These are phyloP conservation scores for Setaria italica DNA, from an alignment of 202 grass and related monocot genomes.

Conservation along the genomic window DNA sequence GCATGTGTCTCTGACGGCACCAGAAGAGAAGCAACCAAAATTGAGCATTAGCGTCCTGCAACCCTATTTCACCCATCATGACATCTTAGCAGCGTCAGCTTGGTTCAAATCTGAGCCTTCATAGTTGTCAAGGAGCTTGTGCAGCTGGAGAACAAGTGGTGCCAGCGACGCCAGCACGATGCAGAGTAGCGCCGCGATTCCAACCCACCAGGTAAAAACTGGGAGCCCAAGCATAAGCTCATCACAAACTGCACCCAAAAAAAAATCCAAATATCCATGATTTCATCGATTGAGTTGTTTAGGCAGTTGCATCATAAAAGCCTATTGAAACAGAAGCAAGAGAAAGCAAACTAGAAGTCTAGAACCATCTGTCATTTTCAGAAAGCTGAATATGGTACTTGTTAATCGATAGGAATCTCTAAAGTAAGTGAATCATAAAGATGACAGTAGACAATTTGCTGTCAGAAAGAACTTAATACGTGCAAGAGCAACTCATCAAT, in stretches of 20 bases:
- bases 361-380: background rate
- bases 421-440: background rate
- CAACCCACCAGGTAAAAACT: constrained; percentile 75
- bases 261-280: constrained; percentile 26
- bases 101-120: constrained; percentile 28
- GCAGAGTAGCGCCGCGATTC: constrained; percentile 67
- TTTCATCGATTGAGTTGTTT: background rate
- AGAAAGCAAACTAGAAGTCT: background rate
- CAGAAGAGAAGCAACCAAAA: constrained; percentile 4
- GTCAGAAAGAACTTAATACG: background rate
- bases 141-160: constrained; percentile 62
- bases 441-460: background rate
- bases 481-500: background rate
- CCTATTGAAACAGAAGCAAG: background rate
- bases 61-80: constrained; percentile 39
- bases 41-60: background rate
- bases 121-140: constrained; percentile 44
- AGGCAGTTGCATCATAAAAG: constrained; percentile 12
- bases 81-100: constrained; percentile 43
- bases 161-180: constrained; percentile 57
- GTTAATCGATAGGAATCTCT: background rate
- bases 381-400: background rate
- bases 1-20: background rate
- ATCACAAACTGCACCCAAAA: constrained; percentile 69
- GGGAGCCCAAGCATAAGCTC: constrained; percentile 83